phyloP scores from a whole-genome alignment of 306 rosid species.

The Cucumis melo region DNA sequence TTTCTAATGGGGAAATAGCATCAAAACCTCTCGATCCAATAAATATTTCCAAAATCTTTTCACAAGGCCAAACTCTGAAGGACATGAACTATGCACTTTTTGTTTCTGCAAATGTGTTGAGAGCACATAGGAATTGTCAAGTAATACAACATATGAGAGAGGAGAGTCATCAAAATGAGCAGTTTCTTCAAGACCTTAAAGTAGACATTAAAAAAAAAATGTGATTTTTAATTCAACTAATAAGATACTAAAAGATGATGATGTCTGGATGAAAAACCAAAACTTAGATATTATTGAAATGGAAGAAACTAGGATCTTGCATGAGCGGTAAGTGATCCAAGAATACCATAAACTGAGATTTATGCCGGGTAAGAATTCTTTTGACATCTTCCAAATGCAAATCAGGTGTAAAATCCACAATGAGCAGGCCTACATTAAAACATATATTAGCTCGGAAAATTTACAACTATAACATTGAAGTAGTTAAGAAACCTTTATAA shows the following conservation, averaged over 20 bases:
- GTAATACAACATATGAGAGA: neutral
- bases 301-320: neutral
- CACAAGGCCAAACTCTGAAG: constrained; percentile 61
- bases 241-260: neutral
- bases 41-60: constrained; percentile 90
- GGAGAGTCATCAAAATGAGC: neutral
- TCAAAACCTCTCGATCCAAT: constrained; percentile 58
- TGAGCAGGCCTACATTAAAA: constrained; percentile 52
- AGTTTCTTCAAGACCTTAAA: neutral
- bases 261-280: neutral
- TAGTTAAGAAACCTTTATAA: constrained; percentile 42
- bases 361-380: constrained; percentile 54
- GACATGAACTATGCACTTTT: constrained; percentile 55
- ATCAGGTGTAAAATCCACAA: constrained; percentile 71
- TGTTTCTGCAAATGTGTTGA: constrained; percentile 55
- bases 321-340: neutral
- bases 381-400: constrained; percentile 53
- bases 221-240: neutral
- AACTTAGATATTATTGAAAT: neutral
- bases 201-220: neutral
- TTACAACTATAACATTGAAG: neutral
- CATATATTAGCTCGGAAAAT: constrained; percentile 12
- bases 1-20: neutral
- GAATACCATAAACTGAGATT: constrained; percentile 51
- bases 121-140: constrained; percentile 5